Evolutionary conservation across 306 rosid species (phyloP), one percentile per base, ranked within the genome.

Genomic region (Quercus berberidifolia): DNA sequence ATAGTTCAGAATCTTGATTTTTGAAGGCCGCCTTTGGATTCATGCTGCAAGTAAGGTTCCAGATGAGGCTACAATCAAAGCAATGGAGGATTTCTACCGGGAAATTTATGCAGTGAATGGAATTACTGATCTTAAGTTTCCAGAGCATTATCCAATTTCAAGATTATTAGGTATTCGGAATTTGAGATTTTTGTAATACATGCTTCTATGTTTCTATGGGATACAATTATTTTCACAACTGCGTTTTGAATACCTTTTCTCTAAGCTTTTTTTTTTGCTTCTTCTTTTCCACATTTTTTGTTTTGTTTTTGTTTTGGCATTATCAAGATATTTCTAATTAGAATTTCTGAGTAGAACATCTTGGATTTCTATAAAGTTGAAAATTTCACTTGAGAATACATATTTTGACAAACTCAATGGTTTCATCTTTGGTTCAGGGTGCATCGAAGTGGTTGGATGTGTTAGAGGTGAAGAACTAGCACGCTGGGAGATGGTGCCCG

Each of bases 41-140:
- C 99, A 93, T 78, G 99, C 98, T 33, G 98, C 98, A 1, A 74
- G 98, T 86, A 93, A 93, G 84, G 99, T 93, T 74, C 98, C 98
- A 0, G 98, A 93, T 5, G 97, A 91, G 43, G 86, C 94, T 17
- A 95, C 99, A 11, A 90, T 95, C 83, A 89, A 89, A 81, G 98
- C 99, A 70, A 91, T 93, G 99, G 99, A 93, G 77, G 85, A 82
- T 18, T 95, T 95, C 69, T 93, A 93, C 84, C 69, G 90, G 74
- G 98, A 95, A 79, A 83, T 93, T 76, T 91, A 93, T 85, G 94
- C 93, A 2, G 85, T 90, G 71, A 73, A 95, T 86, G 99, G 98
- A 74, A 73, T 93, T 58, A 81, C 87, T 52, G 89, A 95, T 81
- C 78, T 95, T 26, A 80, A 83, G 51, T 95, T 95, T 86, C 99